Evolutionary conservation across 2,329 filamentous ascomycete genomes (phyloP).

Genomic region (Parastagonospora avenae): DNA sequence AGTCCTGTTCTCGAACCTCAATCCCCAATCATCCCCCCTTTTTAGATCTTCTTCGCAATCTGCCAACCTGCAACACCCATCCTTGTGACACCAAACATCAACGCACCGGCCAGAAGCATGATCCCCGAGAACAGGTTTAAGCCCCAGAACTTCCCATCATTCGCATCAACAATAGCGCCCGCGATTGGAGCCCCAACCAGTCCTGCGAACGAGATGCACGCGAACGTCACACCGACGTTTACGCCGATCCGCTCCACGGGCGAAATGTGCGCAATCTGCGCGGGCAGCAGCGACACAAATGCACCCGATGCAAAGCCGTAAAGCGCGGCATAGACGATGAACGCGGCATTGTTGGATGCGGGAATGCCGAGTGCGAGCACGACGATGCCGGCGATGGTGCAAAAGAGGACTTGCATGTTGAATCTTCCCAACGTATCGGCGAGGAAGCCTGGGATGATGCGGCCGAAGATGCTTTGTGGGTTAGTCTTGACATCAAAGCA

Average conservation of each 20-base stretch:
- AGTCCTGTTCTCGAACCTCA: background rate
- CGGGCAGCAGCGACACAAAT: constrained; percentile 55
- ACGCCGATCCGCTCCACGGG: constrained; percentile 60
- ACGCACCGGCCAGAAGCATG: constrained; percentile 53
- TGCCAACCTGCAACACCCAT: constrained; percentile 35
- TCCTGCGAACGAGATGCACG: constrained; percentile 50
- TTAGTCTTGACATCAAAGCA: constrained; percentile 42
- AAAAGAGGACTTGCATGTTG: constrained; percentile 50
- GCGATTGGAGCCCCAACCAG: constrained; percentile 57
- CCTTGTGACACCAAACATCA: constrained; percentile 36
- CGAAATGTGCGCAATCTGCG: constrained; percentile 50
- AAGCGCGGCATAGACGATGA: constrained; percentile 53
- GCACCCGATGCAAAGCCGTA: constrained; percentile 61
- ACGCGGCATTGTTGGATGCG: constrained; percentile 49
- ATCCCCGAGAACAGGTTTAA: constrained; percentile 70
- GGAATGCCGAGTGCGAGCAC: constrained; percentile 57
- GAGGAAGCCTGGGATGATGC: constrained; percentile 60
- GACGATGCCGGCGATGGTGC: constrained; percentile 48
- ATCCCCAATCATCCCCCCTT: background rate
- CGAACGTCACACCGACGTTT: constrained; percentile 59
- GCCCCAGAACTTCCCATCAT: constrained; percentile 61
- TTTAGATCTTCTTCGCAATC: constrained; percentile 14
- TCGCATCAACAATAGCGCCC: constrained; percentile 55
- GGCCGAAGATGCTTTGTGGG: constrained; percentile 57
- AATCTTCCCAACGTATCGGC: constrained; percentile 61